A percentile compares a stretch with the other conserved stretches of the same genome.
Conservation (phyloP, 345 rosid species). For the Populus ilicifolia region DNA sequence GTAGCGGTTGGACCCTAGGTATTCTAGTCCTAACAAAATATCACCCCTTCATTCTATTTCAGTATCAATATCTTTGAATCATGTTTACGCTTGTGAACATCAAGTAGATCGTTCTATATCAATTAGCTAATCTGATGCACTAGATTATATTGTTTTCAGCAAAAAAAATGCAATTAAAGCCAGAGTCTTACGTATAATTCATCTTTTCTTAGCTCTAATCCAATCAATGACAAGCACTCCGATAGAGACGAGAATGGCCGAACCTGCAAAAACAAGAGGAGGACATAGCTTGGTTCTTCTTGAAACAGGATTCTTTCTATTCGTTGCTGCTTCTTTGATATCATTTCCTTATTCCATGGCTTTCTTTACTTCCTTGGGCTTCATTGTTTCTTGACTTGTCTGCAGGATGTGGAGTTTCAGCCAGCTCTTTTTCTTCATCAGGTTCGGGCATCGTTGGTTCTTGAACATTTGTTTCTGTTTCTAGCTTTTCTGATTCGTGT, state of each 20-base stretch:
- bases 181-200: not conserved
- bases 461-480: slow-evolving; percentile 5
- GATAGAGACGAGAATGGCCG: slow-evolving; percentile 51
- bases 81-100: not conserved
- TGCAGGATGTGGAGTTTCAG: not conserved
- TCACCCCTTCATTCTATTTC: not conserved
- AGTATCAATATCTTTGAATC: not conserved
- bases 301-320: not conserved
- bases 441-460: slow-evolving; percentile 4
- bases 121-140: not conserved
- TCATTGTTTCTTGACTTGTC: not conserved
- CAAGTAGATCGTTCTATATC: not conserved
- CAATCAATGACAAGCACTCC: slow-evolving; percentile 45
- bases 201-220: slow-evolving; percentile 45
- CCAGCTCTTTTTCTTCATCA: not conserved
- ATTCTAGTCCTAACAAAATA: not conserved
- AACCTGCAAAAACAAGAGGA: slow-evolving; percentile 49
- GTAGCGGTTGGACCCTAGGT: not conserved
- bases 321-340: slow-evolving; percentile 2
- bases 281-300: slow-evolving; percentile 23
- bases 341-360: not conserved
- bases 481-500: slow-evolving; percentile 16
- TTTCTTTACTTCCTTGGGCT: not conserved
- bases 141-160: not conserved
- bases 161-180: not conserved